Evolutionary conservation across 1,284 basidiomycete genomes (phyloP), one percentile per base, ranked within the genome.

Genomic region (Megacollybia platyphylla): DNA sequence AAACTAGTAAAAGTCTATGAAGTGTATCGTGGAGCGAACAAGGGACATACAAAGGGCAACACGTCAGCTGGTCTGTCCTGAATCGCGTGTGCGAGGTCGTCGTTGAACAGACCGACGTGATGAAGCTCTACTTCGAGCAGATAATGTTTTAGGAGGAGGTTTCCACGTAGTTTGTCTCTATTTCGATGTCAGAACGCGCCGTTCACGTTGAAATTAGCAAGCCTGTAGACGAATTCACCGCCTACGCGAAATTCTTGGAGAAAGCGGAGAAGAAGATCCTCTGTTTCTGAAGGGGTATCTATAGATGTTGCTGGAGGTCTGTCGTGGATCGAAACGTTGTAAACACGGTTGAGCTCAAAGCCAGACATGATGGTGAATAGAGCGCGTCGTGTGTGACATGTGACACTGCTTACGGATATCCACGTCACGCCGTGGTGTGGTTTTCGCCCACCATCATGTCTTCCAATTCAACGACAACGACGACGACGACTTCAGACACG

Each of bases 81-180:
- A 43, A 97, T 80, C 20, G 79, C 77, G 58, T 94, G 89, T 1
- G 91, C 91, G 13, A 99, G 70, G 56, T 94, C 88, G 53, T 96
- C 90, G 55, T 93, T 92, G 71, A 85, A 98, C 17, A 94, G 70
- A 49, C 83, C 79, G 37, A 99, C 64, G 63, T 98, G 91, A 39
- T 84, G 77, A 50, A 98, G 73, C 59, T 96, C 89, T 15, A 98
- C 83, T 55, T 98, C 93, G 17, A 98, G 74, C 13, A 91, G 76
- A 55, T 93, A 82, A 51, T 93, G 88, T 59, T 92, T 93, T 46
- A 96, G 64, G 10, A 98, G 72, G 31, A 97, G 63, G 54, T 93
- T 96, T 38, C 82, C 87, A 15, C 93, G 77, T 36, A 98, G 70
- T 48, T 87, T 86, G 57, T 98, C 94, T 54, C 91, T 92, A 51